Percentiles rank a stretch among this genome's conserved stretches.
Evolutionary conservation across 305 asterid species (phyloP).

Genomic region (Solanum chacoense): DNA sequence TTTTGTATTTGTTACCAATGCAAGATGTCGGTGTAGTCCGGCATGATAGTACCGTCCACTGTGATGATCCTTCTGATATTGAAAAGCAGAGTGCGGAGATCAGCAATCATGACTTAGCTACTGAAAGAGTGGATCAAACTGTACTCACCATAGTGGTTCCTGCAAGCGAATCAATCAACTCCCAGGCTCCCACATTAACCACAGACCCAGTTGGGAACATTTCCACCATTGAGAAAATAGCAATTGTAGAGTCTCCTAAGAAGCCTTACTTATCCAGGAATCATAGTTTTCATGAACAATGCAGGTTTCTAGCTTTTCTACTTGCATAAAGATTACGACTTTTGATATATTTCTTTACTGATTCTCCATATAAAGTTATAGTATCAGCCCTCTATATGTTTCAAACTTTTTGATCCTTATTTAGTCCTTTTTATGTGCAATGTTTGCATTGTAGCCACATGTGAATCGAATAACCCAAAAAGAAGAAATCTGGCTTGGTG

Average conservation of each 20-base stretch:
- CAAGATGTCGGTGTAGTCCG: conserved; percentile 1
- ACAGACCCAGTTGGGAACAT: background rate
- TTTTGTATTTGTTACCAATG: background rate
- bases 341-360: background rate
- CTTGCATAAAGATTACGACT: background rate
- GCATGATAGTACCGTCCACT: background rate
- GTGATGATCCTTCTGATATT: background rate
- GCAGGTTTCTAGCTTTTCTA: conserved; percentile 6
- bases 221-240: background rate
- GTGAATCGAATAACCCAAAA: background rate
- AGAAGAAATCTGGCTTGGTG: background rate
- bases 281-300: conserved; percentile 16
- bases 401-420: background rate
- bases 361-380: background rate
- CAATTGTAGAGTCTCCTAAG: conserved; percentile 5
- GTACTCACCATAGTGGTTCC: conserved; percentile 8
- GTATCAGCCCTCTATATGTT: background rate
- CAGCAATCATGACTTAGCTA: background rate
- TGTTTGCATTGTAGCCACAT: background rate
- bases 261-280: conserved; percentile 14
- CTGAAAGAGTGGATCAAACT: background rate
- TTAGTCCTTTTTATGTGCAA: background rate
- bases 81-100: conserved; percentile 13
- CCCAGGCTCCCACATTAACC: background rate
- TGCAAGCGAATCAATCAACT: background rate